Conservation (phyloP, 2,329 filamentous ascomycete genomes). For the Scedosporium minutisporum region DNA sequence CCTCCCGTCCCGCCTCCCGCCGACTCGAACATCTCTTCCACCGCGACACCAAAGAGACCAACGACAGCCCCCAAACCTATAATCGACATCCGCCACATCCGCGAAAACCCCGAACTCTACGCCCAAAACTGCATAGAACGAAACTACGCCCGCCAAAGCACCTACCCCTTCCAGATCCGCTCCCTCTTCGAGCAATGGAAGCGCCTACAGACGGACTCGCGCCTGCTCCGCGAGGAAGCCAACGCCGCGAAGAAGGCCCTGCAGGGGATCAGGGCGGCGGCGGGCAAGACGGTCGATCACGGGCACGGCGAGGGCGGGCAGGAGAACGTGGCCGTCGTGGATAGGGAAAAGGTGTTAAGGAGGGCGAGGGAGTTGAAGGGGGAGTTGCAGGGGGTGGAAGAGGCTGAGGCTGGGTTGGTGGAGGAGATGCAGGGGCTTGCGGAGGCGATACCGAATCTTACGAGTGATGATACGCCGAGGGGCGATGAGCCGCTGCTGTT, state of each 20-base stretch:
- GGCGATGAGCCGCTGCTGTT: slow-evolving; percentile 57
- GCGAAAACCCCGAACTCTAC: slow-evolving; percentile 71
- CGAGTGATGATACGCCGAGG: slow-evolving; percentile 63
- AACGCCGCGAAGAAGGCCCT: slow-evolving; percentile 52
- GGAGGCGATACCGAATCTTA: slow-evolving; percentile 76
- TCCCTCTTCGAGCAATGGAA: slow-evolving; percentile 48
- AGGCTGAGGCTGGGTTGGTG: slow-evolving; percentile 48
- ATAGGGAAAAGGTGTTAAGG: slow-evolving; percentile 45
- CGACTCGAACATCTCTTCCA: neutral
- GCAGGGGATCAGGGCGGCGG: slow-evolving; percentile 24
- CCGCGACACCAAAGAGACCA: slow-evolving; percentile 36
- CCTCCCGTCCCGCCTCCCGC: neutral
- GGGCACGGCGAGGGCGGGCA: slow-evolving; percentile 9
- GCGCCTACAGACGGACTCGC: slow-evolving; percentile 48
- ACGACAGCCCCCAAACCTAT: slow-evolving; percentile 68
- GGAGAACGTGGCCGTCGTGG: slow-evolving; percentile 22
- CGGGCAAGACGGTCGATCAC: slow-evolving; percentile 24
- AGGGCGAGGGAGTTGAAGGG: slow-evolving; percentile 58
- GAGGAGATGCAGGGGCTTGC: slow-evolving; percentile 66
- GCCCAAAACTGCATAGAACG: slow-evolving; percentile 73
- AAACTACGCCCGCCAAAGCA: slow-evolving; percentile 59
- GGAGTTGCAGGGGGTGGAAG: slow-evolving; percentile 49
- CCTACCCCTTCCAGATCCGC: slow-evolving; percentile 46
- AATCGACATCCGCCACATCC: slow-evolving; percentile 83
- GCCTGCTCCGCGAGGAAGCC: slow-evolving; percentile 53